phyloP scores from a whole-genome alignment of 768 basidiomycete genomes.

The Leucocoprinus leucothites region DNA sequence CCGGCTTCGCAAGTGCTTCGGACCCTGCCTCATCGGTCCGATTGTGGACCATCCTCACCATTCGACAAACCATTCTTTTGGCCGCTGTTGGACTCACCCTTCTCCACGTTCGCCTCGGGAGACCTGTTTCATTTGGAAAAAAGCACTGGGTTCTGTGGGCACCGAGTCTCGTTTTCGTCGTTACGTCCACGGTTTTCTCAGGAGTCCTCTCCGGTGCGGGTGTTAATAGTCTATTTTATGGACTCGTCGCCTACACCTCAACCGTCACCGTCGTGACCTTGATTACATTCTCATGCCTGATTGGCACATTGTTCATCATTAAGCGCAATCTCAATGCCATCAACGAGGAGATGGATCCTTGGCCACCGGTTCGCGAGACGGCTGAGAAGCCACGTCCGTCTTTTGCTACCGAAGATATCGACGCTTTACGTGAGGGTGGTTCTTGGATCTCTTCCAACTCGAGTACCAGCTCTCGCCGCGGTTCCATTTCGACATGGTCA shows the following conservation, averaged over 20 bases:
- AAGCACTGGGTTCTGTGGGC: slow-evolving; percentile 75
- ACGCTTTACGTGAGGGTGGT: slow-evolving; percentile 68
- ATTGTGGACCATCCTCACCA: slow-evolving; percentile 67
- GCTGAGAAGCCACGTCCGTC: slow-evolving; percentile 54
- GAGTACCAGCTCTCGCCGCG: slow-evolving; percentile 47
- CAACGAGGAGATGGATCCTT: slow-evolving; percentile 48
- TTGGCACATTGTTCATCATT: slow-evolving; percentile 62
- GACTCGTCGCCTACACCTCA: slow-evolving; percentile 56
- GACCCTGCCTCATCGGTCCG: slow-evolving; percentile 55
- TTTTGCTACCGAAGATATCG: slow-evolving; percentile 69
- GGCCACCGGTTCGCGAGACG: slow-evolving; percentile 55
- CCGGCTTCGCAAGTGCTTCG: slow-evolving; percentile 39
- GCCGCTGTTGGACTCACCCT: slow-evolving; percentile 59
- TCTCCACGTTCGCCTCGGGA: slow-evolving; percentile 67
- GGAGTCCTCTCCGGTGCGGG: slow-evolving; percentile 55
- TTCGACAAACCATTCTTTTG: slow-evolving; percentile 67
- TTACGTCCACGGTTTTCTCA: slow-evolving; percentile 56
- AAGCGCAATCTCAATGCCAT: slow-evolving; percentile 60
- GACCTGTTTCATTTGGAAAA: slow-evolving; percentile 64
- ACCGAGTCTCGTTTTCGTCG: slow-evolving; percentile 52
- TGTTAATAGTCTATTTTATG: slow-evolving; percentile 54
- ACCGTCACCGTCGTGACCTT: slow-evolving; percentile 50
- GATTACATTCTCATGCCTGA: slow-evolving; percentile 53
- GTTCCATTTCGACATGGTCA: slow-evolving; percentile 68
- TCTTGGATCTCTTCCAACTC: slow-evolving; percentile 80